phyloP scores from a whole-genome alignment of 805 yeast species.

The Yamadazyma scolyti region DNA sequence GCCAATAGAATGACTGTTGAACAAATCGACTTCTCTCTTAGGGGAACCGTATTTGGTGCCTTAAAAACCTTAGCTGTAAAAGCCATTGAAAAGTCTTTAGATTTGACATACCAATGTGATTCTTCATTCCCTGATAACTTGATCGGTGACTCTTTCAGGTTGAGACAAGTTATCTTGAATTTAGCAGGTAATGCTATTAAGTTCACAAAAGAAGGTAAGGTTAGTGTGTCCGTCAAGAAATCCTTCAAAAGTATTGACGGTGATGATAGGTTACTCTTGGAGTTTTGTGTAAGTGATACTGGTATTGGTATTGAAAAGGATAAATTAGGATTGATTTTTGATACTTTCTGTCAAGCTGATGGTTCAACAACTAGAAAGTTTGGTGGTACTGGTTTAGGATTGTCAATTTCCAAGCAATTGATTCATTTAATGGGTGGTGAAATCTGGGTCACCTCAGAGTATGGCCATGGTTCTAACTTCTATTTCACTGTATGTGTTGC shows the following conservation, averaged over 20 bases:
- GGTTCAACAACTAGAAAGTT: conserved; percentile 90
- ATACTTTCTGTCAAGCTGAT: conserved; percentile 90
- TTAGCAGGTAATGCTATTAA: conserved; percentile 89
- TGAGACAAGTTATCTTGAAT: conserved; percentile 82
- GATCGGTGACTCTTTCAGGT: conserved; percentile 84
- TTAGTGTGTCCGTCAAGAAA: conserved; percentile 68
- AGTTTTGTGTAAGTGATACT: conserved; percentile 85
- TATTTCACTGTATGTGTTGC: conserved; percentile 78
- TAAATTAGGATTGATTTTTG: conserved; percentile 79
- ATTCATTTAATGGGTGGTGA: conserved; percentile 93
- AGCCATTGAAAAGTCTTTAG: conserved; percentile 82
- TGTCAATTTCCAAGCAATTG: conserved; percentile 81
- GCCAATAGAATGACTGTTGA: conserved; percentile 93
- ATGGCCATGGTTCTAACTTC: conserved; percentile 79
- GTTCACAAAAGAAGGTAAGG: conserved; percentile 80
- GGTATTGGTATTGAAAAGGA: conserved; percentile 89
- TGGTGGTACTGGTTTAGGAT: conserved; percentile 90
- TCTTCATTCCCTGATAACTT: conserved; percentile 83
- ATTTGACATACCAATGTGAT: conserved; percentile 76
- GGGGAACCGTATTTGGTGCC: conserved; percentile 89
- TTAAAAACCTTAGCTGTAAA: conserved; percentile 85
- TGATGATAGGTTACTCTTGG: conserved; percentile 52
- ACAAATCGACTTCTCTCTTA: conserved; percentile 77
- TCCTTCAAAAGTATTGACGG: conserved; percentile 30
- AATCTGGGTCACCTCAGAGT: conserved; percentile 82